Base-by-base conservation (phyloP, 768 basidiomycete species). In the Lactifluus echinatus region DNA sequence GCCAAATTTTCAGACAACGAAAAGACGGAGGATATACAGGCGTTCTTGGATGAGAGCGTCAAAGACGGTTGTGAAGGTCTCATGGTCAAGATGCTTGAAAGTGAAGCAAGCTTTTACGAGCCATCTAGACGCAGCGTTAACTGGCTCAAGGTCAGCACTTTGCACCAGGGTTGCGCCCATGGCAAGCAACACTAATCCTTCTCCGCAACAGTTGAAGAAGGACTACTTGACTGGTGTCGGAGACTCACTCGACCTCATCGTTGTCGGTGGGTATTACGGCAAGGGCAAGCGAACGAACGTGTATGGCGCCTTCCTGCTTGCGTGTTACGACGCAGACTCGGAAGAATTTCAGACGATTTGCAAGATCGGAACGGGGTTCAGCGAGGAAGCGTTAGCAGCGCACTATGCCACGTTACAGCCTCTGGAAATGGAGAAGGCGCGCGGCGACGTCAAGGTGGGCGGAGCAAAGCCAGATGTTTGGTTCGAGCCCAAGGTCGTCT, bases 1-100 rank as follows among this genome's bases (percentile, higher is more conserved):
- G 96, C 96, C 11, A 92, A 86, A 66, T 85, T 88, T 3, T 90
- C 90, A 1, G 95, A 99, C 66, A 78, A 85, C 15, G 85, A 92
- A 57, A 89, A 86, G 8, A 87, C 83, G 4, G 96, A 99, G 23
- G 94, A 96, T 66, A 97, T 99, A 46, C 93, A 96, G 67, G 69
- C 79, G 1, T 98, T 99, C 78, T 74, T 99, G 8, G 95, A 98
- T 68, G 89, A 93, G 63, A 93, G 90, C 69, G 91, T 99, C 63
- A 97, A 93, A 69, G 96, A 98, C 68, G 93, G 95, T 2, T 98
- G 96, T 68, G 96, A 99, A 70, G 96, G 96, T 10, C 79, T 99
- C 45, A 99, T 99, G 96, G 92, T 99, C 57, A 99, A 99, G 75
- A 95, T 96, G 93, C 74, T 99, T 17, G 91, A 95, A 40, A 87